Evolutionary conservation across 2,329 filamentous ascomycete species (phyloP), one percentile per base, ranked within the genome.

Genomic region (Paraconiothyrium sp.): DNA sequence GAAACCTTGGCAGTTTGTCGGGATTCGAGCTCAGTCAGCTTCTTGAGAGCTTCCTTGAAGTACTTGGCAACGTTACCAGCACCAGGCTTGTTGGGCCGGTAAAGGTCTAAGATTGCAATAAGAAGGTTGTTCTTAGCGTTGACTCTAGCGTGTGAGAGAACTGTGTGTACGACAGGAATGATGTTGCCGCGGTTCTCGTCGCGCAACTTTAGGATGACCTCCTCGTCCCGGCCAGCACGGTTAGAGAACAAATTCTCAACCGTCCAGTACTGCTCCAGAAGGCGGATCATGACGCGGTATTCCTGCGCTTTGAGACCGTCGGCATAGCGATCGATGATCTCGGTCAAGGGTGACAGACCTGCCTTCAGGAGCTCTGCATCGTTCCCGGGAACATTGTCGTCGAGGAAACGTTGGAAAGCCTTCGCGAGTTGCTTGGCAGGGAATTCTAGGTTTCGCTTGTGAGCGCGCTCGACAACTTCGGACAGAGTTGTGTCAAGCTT

Each of bases 171-270:
- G 63, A 98, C 92, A 76, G 90, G 91, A 71, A 85, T 78, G 67
- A 96, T 90, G 75, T 97, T 92, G 37, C 98, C 95, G 84, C 94
- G 97, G 85, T 99, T 91, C 83, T 97, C 92, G 69, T 99, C 95
- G 84, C 95, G 91, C 16, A 99, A 91, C 79, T 91, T 92, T 57
- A 99, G 87, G 63, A 99, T 90, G 65, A 97, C 93, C 72, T 97
- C 93, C 77, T 99, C 95, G 67, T 98, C 94, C 69, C 97, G 92
- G 66, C 87, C 87, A 67, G 91, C 91, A 67, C 92, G 90, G 51
- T 91, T 90, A 41, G 92, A 92, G 84, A 99, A 99, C 46, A 96
- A 87, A 67, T 86, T 88, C 85, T 99, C 95, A 9, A 97, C 89
- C 32, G 89, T 85, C 73, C 88, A 91, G 83, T 97, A 99, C 73